Percentiles rank a stretch among this genome's conserved stretches.
Evolutionary conservation across 202 grass and related monocot genomes (phyloP).

Genomic region (Zizania palustris): DNA sequence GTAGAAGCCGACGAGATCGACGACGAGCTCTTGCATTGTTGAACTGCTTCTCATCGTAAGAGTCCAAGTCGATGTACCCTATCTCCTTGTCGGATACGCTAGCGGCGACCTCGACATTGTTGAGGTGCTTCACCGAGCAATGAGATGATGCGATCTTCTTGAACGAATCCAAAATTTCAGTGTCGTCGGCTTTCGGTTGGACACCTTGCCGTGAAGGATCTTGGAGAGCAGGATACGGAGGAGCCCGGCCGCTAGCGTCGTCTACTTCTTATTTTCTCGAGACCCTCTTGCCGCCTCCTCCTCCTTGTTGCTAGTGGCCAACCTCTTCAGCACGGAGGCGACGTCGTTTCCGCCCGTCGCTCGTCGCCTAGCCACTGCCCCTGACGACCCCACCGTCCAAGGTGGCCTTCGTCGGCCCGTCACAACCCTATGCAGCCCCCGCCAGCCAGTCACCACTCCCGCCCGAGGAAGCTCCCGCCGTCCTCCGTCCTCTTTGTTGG

Average conservation of each 20-base stretch:
- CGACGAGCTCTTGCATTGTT: constrained; percentile 45
- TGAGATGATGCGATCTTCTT: constrained; percentile 6
- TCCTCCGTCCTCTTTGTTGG: too few relatives aligned
- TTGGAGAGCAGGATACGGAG: constrained; percentile 58
- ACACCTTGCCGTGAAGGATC: constrained; percentile 44
- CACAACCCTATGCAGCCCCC: too few relatives aligned
- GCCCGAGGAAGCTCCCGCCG: too few relatives aligned
- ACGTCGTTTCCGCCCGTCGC: constrained; percentile 41
- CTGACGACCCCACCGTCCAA: too few relatives aligned
- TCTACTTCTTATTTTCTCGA: neutral
- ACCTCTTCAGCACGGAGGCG: constrained; percentile 44
- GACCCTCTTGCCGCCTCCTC: neutral
- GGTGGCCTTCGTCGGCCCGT: too few relatives aligned
- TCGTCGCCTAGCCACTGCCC: too few relatives aligned
- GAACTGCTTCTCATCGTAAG: constrained; percentile 64
- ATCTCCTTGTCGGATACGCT: neutral
- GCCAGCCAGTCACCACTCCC: too few relatives aligned
- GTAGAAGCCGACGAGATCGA: constrained; percentile 12
- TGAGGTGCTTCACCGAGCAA: neutral
- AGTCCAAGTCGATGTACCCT: constrained; percentile 8
- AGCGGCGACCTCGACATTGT: neutral
- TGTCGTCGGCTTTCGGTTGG: constrained; percentile 28
- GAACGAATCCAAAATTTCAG: constrained; percentile 46
- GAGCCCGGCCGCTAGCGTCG: neutral
- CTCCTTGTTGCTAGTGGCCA: constrained; percentile 49